A percentile compares a stretch with the other conserved stretches of the same genome.
phyloP scores from a whole-genome alignment of 2,329 filamentous ascomycete genomes.

The Hypoxylon sp. region DNA sequence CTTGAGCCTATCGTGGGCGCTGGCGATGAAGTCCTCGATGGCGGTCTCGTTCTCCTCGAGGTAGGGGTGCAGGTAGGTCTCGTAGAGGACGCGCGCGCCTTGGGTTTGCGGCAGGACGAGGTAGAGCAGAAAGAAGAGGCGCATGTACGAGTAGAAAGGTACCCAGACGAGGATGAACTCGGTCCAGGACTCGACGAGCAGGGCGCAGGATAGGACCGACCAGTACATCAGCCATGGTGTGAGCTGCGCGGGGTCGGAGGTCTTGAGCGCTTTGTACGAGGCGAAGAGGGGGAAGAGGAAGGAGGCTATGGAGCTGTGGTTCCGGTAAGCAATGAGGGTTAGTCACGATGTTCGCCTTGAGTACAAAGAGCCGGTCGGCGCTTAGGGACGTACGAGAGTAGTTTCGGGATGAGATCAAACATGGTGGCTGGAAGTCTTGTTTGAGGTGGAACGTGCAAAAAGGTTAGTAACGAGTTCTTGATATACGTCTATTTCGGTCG shows the following conservation, averaged over 20 bases:
- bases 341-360: conserved; percentile 17
- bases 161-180: conserved; percentile 91
- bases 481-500: conserved; percentile 6
- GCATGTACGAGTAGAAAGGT: conserved; percentile 94
- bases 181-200: conserved; percentile 88
- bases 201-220: conserved; percentile 87
- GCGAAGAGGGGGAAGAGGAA: conserved; percentile 97
- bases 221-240: conserved; percentile 99
- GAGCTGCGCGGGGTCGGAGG: conserved; percentile 87
- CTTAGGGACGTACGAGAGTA: conserved; percentile 70
- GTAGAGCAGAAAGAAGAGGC: conserved; percentile 89
- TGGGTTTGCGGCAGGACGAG: conserved; percentile 98
- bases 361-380: not conserved
- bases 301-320: conserved; percentile 81
- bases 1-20: conserved; percentile 83
- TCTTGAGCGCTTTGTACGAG: conserved; percentile 97
- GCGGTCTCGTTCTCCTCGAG: conserved; percentile 86
- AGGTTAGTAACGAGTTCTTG: conserved; percentile 4
- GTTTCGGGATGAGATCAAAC: conserved; percentile 76
- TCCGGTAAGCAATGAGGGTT: conserved; percentile 14
- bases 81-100: conserved; percentile 88
- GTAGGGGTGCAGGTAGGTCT: conserved; percentile 88
- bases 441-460: not conserved
- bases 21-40: conserved; percentile 92
- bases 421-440: conserved; percentile 57